Base-by-base conservation (phyloP, 768 basidiomycete species). In the Lactifluus echinatus region DNA sequence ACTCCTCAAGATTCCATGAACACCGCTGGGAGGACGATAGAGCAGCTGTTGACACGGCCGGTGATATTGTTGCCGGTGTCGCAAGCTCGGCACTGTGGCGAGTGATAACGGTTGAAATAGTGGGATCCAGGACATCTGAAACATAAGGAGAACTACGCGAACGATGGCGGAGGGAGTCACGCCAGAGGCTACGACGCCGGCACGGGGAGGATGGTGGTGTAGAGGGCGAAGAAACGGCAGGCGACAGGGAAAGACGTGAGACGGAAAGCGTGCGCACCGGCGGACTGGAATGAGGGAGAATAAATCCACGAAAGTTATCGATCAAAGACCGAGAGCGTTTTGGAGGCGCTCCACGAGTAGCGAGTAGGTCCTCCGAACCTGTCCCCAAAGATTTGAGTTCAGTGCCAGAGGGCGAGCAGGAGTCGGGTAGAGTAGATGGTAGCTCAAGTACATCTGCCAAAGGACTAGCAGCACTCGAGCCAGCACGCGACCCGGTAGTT, bases 281-380 rank as follows among this genome's bases (percentile, higher is more conserved):
- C 17, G 62, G 56, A n/a, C 34, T 19, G 21, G 55, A 47, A 40
- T 43, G 29, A 6, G 60, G 48, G 17, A 46, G 44, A 63, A 87
- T 85, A 51, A 87, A 72, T 19, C 74, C 80, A 63, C 75, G 79
- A 55, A 87, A 79, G 62, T 81, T 84, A 61, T 77, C 80, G 46
- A 82, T 78, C 69, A 87, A 75, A 14, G 81, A 83, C 26, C 77
- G 72, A 49, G 75, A 70, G 40, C 76, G 72, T 76, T 76, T 24
- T 60, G 63, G 48, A 54, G 69, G 45, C 62, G 62, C n/a, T 29
- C 31, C 47, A 28, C 34, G 57, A 6, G 15, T 19, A 62, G 64
- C 42, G 50, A 66, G 47, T 48, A 62, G 26, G 56, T 60, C 40
- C 55, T 56, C 68, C 60, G 65, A 48, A 64, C 67, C 56, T 69